Conservation (phyloP, 73 alveolate species). For the Stentor roeselii region DNA sequence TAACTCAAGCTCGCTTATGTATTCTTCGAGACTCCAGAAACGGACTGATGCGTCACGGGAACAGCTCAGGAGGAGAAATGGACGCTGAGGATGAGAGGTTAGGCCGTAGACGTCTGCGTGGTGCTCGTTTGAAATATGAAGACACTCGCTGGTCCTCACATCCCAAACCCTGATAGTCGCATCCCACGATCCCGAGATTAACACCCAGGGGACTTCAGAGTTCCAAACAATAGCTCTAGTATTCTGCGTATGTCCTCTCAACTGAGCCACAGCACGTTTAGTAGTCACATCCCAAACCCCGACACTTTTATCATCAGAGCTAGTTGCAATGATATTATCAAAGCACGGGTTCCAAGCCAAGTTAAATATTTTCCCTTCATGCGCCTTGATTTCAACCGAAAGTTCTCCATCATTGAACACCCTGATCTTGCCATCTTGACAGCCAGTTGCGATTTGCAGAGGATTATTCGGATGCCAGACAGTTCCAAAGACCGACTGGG, state of each 20-base stretch:
- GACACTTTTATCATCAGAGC: conserved; percentile 73
- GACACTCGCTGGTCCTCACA: conserved; percentile 60
- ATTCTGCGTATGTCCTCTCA: conserved; percentile 76
- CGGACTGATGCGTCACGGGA: conserved; percentile 78
- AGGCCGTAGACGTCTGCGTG: conserved; percentile 83
- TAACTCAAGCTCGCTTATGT: not conserved
- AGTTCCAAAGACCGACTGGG: conserved; percentile 49
- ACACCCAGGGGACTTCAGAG: conserved; percentile 65
- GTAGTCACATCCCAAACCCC: conserved; percentile 61
- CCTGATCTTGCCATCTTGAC: conserved; percentile 52
- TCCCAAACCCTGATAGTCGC: conserved; percentile 71
- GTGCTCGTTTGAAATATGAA: conserved; percentile 58
- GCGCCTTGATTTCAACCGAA: conserved; percentile 44
- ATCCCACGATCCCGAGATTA: conserved; percentile 83
- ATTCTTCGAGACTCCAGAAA: conserved; percentile 53
- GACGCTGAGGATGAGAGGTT: conserved; percentile 60
- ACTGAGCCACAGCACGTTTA: conserved; percentile 27
- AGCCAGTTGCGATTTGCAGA: conserved; percentile 44
- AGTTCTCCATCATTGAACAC: conserved; percentile 54
- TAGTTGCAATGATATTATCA: conserved; percentile 64
- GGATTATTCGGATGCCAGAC: conserved; percentile 45
- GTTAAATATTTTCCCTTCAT: conserved; percentile 55
- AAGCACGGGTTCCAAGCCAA: conserved; percentile 52
- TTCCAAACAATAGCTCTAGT: conserved; percentile 72
- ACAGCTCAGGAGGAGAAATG: conserved; percentile 68